Percentiles rank a stretch among this genome's conserved stretches.
Conservation (phyloP, 139 green algal genomes). For the Picochlorum sp. region DNA sequence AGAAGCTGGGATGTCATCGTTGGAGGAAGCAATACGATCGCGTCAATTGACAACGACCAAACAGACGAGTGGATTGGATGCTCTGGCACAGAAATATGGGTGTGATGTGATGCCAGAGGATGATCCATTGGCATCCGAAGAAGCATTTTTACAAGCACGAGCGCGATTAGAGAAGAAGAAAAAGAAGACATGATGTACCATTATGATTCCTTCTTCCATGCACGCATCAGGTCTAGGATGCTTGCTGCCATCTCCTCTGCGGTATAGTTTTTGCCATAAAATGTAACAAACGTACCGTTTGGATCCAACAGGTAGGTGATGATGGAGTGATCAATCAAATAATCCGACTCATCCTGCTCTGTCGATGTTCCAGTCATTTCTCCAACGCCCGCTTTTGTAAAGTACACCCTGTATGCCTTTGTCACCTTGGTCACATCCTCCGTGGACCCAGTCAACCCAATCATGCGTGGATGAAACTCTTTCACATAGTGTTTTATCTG, state of each 20-base stretch:
- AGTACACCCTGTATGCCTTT: slow-evolving; percentile 84
- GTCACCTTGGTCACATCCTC: slow-evolving; percentile 48
- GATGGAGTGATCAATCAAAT: slow-evolving; percentile 98
- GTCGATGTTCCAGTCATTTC: not conserved
- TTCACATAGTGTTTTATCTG: slow-evolving; percentile 75
- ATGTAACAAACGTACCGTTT: slow-evolving; percentile 85
- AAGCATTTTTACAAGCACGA: slow-evolving; percentile 40
- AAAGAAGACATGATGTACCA: not conserved
- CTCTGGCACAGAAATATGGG: slow-evolving; percentile 20
- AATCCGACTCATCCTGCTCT: slow-evolving; percentile 54
- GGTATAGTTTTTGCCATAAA: slow-evolving; percentile 54
- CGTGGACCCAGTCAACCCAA: slow-evolving; percentile 83
- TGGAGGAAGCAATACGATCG: slow-evolving; percentile 16
- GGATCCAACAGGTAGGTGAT: slow-evolving; percentile 93
- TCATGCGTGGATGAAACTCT: slow-evolving; percentile 90
- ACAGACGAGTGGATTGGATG: slow-evolving; percentile 21
- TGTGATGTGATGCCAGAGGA: slow-evolving; percentile 14
- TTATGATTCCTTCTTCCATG: slow-evolving; percentile 6
- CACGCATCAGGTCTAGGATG: not conserved
- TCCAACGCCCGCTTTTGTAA: slow-evolving; percentile 59
- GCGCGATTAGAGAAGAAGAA: slow-evolving; percentile 9
- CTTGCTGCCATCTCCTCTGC: slow-evolving; percentile 9
- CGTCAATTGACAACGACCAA: slow-evolving; percentile 18
- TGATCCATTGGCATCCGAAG: slow-evolving; percentile 21
- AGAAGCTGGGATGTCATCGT: not conserved